Base-by-base conservation (phyloP, 164 flowering plant species). In the Platanus orientalis region DNA sequence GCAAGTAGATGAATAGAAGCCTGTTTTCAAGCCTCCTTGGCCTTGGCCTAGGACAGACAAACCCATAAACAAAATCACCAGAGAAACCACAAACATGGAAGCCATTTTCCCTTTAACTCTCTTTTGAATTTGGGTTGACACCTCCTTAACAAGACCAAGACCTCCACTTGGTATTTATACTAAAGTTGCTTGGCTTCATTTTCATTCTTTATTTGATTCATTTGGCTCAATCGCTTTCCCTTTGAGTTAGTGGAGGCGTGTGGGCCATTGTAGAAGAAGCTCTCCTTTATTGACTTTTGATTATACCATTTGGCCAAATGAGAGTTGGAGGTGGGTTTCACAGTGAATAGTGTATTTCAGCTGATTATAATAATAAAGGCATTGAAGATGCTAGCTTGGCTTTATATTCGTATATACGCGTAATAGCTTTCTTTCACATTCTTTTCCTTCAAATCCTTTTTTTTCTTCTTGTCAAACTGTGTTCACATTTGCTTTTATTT, bases 1-100 rank as follows among this genome's bases (percentile, higher is more conserved):
- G 55, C 95, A 86, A 11, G 79, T 64, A 62, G 80, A 70, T 54
- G 81, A 72, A 34, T 88, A 88, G 70, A 78, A 88, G 17, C 81
- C 87, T 29, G 63, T 62, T 67, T 71, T 64, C 60, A 84, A 54
- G 20, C 66, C 73, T 51, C 55, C 73, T 57, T 80, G 79, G 45
- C 69, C 70, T 57, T 62, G 40, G 5, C 45, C 76, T 29, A n/a
- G n/a, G n/a, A n/a, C n/a, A n/a, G 59, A 54, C 12, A 65, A 57
- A 44, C 50, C 58, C 75, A 75, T 49, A 20, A 44, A 55, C 29
- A 69, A 60, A 52, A 69, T 61, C 54, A 68, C 44, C 17, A 78
- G 29, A 45, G 68, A 54, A 60, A 51, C 52, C 69, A 78, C 58
- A 23, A 60, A 49, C 3, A 54, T 14, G 54, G 28, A 36, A 54